A percentile compares a stretch with the other conserved stretches of the same genome.
Conservation (phyloP, 495 filamentous ascomycete genomes). For the Penicillium silybi region DNA sequence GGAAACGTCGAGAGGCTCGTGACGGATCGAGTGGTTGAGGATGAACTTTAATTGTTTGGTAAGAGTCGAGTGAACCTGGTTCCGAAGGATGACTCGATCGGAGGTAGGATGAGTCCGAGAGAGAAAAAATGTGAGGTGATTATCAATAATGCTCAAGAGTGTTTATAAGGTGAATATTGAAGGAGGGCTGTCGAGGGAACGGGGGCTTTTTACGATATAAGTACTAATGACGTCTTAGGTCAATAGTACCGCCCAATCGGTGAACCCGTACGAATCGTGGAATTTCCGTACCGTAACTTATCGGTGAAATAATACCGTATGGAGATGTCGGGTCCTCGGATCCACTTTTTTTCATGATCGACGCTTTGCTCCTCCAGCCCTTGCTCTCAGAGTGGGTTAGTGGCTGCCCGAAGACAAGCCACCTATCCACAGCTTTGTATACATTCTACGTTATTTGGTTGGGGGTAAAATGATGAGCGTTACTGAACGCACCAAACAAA, state of each 20-base stretch:
- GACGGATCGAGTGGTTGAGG: conserved; percentile 10
- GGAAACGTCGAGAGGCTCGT: conserved; percentile 34
- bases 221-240: neutral
- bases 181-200: neutral
- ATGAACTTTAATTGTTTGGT: conserved; percentile 18
- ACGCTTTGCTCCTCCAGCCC: neutral
- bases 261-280: too few relatives aligned
- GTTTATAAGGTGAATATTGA: conserved; percentile 3
- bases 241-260: too few relatives aligned
- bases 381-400: neutral
- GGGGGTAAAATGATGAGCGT: neutral
- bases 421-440: neutral
- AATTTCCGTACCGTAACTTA: too few relatives aligned
- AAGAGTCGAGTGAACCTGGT: conserved; percentile 14
- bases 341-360: neutral
- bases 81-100: conserved; percentile 21
- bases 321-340: neutral
- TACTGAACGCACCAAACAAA: neutral
- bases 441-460: neutral
- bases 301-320: neutral
- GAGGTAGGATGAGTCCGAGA: neutral
- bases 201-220: neutral
- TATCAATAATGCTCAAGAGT: neutral
- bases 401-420: neutral
- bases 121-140: neutral